Evolutionary conservation across 768 basidiomycete species (phyloP).

Genomic region (Nevesoporus exiguus): DNA sequence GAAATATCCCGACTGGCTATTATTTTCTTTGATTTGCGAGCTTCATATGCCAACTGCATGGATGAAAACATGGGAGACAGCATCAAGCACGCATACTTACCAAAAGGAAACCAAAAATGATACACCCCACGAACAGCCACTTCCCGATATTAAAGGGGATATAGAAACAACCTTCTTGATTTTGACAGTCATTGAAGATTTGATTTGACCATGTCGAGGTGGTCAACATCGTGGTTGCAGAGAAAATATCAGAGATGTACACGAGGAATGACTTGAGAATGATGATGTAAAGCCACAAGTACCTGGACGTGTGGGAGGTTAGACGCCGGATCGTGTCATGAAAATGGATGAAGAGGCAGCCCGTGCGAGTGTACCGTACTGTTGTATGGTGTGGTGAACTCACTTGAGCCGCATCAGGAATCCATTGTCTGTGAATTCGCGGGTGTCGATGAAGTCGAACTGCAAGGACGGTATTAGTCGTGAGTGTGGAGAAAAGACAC

Average conservation of each 20-base stretch:
- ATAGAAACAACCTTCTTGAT: constrained; percentile 67
- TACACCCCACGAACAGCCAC: constrained; percentile 97
- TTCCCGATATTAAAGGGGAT: constrained; percentile 87
- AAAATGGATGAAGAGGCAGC: background rate
- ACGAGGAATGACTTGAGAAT: constrained; percentile 96
- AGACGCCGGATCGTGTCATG: background rate
- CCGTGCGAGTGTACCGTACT: background rate
- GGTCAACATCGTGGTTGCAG: constrained; percentile 93
- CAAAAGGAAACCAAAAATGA: constrained; percentile 96
- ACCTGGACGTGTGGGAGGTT: constrained; percentile 45
- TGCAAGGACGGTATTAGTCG: constrained; percentile 31
- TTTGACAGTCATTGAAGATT: constrained; percentile 75
- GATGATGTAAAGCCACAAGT: constrained; percentile 89
- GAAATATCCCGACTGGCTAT: constrained; percentile 95
- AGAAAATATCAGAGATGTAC: constrained; percentile 97
- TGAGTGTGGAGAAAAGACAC: background rate
- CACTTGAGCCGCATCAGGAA: constrained; percentile 86
- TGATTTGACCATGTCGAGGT: constrained; percentile 88
- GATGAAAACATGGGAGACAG: constrained; percentile 7
- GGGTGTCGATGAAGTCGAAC: constrained; percentile 97
- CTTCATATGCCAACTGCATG: constrained; percentile 82
- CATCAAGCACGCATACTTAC: constrained; percentile 41
- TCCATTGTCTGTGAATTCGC: constrained; percentile 87
- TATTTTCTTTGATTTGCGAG: constrained; percentile 89
- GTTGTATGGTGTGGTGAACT: constrained; percentile 15